Base-by-base conservation (phyloP, 83 land plant genomes). In the Isoetes engelmannii region DNA sequence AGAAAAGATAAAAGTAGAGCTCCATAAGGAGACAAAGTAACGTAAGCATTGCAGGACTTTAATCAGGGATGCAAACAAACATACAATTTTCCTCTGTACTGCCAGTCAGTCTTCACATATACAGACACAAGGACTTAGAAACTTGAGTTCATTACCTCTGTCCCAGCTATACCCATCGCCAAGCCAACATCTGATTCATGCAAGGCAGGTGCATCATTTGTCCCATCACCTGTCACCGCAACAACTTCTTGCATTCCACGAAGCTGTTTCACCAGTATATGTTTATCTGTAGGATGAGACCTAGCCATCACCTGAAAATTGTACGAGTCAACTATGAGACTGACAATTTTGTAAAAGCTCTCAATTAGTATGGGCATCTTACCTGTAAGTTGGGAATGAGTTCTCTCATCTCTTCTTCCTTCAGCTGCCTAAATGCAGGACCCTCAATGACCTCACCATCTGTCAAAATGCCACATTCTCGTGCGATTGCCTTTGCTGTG, bases 201-300 rank as follows among this genome's bases (percentile, higher is more conserved):
- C 61, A 88, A 67, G n/a, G 91, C 91, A 54, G 91, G 91, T 46
- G 91, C 91, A 75, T 87, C 91, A 64, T 87, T 87, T 48, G 92
- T 88, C 45, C 92, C 92, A 77, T 88, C 92, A 61, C 92, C 92
- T 69, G 92, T 88, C 18, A 88, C 92, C 53, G 92, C 92, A 67
- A 88, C 92, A 37, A 88, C 92, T 44, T 74, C 74, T 46, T 66
- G 72, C 70, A 72, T 18, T 13, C 58, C 72, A 43, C 86, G 80
- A 45, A 88, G 68, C 47, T 85, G 78, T 28, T 72, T 71, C 51
- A 88, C 92, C 57, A 88, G 74, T 6, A 71, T 79, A 55, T 83
- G 84, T 48, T 88, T 88, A 71, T 88, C 92, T 66, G 78, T 55
- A 47, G 92, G 92, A 50, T 79, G 79, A 56, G 92, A 88, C 73